Evolutionary conservation across 1,284 basidiomycete species (phyloP), one percentile per base, ranked within the genome.

Genomic region (Cryptococcus sp.): DNA sequence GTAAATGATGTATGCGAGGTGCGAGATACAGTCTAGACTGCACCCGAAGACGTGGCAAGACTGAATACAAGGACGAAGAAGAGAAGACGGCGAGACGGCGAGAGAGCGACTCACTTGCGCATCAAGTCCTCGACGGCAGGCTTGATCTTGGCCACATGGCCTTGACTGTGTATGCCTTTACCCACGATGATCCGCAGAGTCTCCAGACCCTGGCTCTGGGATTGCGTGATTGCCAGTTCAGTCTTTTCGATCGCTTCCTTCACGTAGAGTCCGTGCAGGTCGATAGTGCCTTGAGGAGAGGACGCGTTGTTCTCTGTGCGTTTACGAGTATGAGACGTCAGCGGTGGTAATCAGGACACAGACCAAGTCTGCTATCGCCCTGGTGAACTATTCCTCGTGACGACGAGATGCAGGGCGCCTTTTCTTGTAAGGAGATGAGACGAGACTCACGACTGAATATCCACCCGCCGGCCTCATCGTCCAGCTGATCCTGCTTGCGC

Each of bases 251-350:
- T 85, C n/a, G 91, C 90, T 68, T 99, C 95, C 69, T 93, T 91
- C 51, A 95, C 93, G 76, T 91, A 96, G 7, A 99, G 80, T 1
- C 92, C 93, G 72, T 95, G 92, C 43, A 99, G 81, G 76, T 99
- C 90, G 48, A 96, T 82, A 70, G 92, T 89, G 1, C 87, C 89
- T 0, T 82, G 82, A 52, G 84, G 78, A 57, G 87, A 86, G 58
- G 88, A 85, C 76, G 83, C 82, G 80, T 96, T 96, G 72, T 94
- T 95, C 73, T 90, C 91, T 92, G 65, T 41, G n/a, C n/a, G n/a
- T n/a, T n/a, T n/a, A n/a, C n/a, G n/a, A n/a, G n/a, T n/a, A n/a
- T n/a, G n/a, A n/a, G n/a, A n/a, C n/a, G n/a, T n/a, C n/a, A n/a
- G n/a, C n/a, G n/a, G n/a, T n/a, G n/a, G n/a, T n/a, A n/a, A n/a